Conservation (phyloP, 768 basidiomycete species). For the Boletus huronensis region DNA sequence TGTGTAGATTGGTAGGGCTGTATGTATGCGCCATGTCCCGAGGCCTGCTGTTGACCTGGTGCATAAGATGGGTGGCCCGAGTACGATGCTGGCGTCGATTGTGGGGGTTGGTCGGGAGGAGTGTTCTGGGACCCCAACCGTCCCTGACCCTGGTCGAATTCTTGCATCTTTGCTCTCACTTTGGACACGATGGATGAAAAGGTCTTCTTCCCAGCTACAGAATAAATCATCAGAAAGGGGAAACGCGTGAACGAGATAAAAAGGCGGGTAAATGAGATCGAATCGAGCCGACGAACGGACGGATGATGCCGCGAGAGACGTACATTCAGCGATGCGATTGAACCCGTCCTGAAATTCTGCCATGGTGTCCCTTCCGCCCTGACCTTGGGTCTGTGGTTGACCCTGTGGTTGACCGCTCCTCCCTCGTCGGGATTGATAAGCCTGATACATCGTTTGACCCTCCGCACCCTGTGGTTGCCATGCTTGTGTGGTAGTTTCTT, state of each 20-base stretch:
- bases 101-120: neutral
- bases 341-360: conserved; percentile 73
- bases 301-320: conserved; percentile 22
- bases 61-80: neutral
- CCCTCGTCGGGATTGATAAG: conserved; percentile 25
- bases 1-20: conserved; percentile 4
- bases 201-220: conserved; percentile 71
- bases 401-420: conserved; percentile 5
- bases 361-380: conserved; percentile 47
- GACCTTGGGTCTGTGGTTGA: conserved; percentile 2
- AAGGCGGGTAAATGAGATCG: neutral
- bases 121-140: conserved; percentile 13
- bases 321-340: conserved; percentile 75
- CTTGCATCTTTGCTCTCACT: conserved; percentile 81
- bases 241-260: neutral
- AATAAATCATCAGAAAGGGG: neutral
- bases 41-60: neutral
- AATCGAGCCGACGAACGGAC: neutral
- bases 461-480: conserved; percentile 13
- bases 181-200: conserved; percentile 68
- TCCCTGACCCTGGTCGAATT: conserved; percentile 55
- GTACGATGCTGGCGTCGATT: neutral
- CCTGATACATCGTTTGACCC: conserved; percentile 15
- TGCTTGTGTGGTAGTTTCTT: conserved; percentile 30
- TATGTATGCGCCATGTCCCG: neutral